Percentiles rank a stretch among this genome's conserved stretches.
Conservation (phyloP, 805 yeast genomes). For the Cyberlindnera saturnus region DNA sequence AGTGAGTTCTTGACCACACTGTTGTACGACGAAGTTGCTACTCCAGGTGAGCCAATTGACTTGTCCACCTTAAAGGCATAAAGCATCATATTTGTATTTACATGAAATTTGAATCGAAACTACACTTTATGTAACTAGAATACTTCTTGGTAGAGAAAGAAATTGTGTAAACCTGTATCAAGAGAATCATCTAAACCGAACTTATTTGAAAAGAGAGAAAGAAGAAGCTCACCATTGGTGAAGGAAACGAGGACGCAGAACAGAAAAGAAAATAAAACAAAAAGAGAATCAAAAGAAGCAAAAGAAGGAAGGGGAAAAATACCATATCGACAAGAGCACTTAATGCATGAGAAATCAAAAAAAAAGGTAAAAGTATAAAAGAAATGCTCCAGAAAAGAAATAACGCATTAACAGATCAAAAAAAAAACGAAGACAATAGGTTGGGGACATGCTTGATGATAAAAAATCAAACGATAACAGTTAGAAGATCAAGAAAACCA, state of each 20-base stretch:
- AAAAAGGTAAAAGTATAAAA: neutral
- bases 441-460: neutral
- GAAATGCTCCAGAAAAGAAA: neutral
- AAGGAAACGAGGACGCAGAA: neutral
- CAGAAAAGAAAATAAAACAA: slow-evolving; percentile 1
- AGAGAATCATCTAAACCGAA: no score
- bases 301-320: neutral
- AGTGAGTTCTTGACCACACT: slow-evolving; percentile 73
- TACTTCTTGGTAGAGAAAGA: no score
- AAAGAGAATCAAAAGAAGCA: neutral
- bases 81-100: neutral
- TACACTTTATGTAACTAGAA: no score
- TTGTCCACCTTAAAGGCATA: slow-evolving; percentile 13
- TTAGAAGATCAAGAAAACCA: no score
- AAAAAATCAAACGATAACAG: no score
- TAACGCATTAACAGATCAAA: neutral
- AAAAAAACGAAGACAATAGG: neutral
- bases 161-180: no score
- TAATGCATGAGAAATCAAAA: neutral
- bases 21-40: slow-evolving; percentile 58
- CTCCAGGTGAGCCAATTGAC: slow-evolving; percentile 25
- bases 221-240: no score
- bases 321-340: neutral
- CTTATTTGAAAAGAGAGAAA: no score
- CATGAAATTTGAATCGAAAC: no score